Conservation (phyloP, 2,329 filamentous ascomycete genomes). For the Hypoxylon sp. region DNA sequence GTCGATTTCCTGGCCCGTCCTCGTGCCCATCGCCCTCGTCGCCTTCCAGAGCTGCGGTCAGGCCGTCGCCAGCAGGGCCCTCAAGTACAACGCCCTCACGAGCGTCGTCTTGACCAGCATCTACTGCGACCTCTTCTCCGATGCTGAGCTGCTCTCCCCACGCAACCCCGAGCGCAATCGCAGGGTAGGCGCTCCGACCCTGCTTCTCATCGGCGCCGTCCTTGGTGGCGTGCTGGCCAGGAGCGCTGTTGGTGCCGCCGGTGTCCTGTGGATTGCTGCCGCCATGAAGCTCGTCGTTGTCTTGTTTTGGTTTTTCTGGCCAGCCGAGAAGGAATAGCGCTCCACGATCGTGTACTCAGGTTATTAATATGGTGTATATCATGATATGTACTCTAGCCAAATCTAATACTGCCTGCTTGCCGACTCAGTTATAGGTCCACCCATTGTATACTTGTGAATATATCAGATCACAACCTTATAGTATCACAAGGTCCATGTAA, state of each 20-base stretch:
- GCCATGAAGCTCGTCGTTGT: slow-evolving; percentile 64
- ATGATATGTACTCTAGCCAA: background rate
- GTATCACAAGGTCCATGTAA: background rate
- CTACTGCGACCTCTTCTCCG: slow-evolving; percentile 82
- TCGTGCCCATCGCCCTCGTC: slow-evolving; percentile 72
- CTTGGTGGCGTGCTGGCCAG: slow-evolving; percentile 59
- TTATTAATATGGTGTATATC: background rate
- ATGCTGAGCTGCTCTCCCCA: slow-evolving; percentile 57
- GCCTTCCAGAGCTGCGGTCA: slow-evolving; percentile 82
- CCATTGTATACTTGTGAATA: background rate
- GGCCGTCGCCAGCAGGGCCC: slow-evolving; percentile 74
- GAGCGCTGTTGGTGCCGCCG: slow-evolving; percentile 57
- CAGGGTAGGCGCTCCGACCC: slow-evolving; percentile 56
- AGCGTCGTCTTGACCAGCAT: slow-evolving; percentile 83
- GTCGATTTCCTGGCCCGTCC: slow-evolving; percentile 64
- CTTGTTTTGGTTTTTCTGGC: slow-evolving; percentile 68
- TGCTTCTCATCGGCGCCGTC: slow-evolving; percentile 60
- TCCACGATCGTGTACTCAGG: background rate
- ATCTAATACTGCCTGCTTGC: background rate
- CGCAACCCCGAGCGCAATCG: slow-evolving; percentile 60
- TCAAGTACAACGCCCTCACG: slow-evolving; percentile 75
- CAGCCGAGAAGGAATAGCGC: slow-evolving; percentile 48
- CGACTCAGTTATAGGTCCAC: slow-evolving; percentile 2
- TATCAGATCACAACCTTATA: background rate
- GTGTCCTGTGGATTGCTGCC: slow-evolving; percentile 67